Evolutionary conservation across 768 basidiomycete species (phyloP).

Genomic region (Trametes cubensis): DNA sequence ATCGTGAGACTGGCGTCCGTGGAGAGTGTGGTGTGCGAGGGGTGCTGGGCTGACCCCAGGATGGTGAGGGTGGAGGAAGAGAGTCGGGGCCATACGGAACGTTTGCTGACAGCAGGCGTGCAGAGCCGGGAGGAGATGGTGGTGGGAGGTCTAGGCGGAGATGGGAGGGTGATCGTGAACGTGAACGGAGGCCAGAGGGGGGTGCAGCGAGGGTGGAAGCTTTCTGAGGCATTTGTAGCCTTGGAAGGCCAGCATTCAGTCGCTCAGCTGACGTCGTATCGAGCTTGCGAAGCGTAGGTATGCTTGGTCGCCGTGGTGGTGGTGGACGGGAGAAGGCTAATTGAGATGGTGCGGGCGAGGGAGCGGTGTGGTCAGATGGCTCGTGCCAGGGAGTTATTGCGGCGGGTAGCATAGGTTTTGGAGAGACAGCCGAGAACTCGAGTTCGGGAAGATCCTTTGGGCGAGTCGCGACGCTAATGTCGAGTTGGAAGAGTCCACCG

Average conservation of each 20-base stretch:
- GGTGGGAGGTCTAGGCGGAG: conserved; percentile 60
- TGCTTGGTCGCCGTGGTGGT: conserved; percentile 61
- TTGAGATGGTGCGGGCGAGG: conserved; percentile 71
- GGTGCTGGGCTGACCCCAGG: conserved; percentile 33
- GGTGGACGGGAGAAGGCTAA: conserved; percentile 54
- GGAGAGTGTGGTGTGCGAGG: conserved; percentile 46
- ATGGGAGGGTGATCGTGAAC: conserved; percentile 57
- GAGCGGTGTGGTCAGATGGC: conserved; percentile 45
- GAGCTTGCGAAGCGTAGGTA: conserved; percentile 61
- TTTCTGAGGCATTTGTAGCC: conserved; percentile 59
- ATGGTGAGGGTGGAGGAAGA: conserved; percentile 37
- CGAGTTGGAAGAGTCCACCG: conserved; percentile 68
- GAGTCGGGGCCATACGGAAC: conserved; percentile 30
- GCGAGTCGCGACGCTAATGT: conserved; percentile 56
- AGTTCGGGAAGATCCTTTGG: conserved; percentile 59
- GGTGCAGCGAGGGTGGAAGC: conserved; percentile 59
- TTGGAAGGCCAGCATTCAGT: conserved; percentile 51
- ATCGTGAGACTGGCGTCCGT: conserved; percentile 46
- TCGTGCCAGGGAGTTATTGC: conserved; percentile 42
- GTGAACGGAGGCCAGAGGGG: conserved; percentile 29
- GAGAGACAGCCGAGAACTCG: conserved; percentile 52
- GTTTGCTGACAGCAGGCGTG: conserved; percentile 45
- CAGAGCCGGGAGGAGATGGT: conserved; percentile 59
- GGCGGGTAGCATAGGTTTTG: conserved; percentile 60
- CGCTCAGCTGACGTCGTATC: conserved; percentile 62